Evolutionary conservation across 1,139 yeast species (phyloP).

Genomic region (Meyerozyma smithsonii): DNA sequence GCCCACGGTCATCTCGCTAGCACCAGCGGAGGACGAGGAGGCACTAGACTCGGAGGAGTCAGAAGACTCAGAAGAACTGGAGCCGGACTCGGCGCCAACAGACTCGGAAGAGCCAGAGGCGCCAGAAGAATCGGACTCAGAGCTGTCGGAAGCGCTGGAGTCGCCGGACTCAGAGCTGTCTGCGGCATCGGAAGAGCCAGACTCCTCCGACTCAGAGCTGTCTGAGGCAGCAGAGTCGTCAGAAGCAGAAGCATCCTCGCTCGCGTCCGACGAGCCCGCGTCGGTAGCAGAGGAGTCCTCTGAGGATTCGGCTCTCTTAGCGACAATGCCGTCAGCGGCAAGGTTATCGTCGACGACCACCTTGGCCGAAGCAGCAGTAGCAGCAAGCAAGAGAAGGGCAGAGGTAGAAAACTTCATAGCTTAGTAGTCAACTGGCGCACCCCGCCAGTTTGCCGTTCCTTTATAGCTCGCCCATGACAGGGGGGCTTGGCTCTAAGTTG

Average conservation of each 20-base stretch:
- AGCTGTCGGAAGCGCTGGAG: slow-evolving; percentile 1
- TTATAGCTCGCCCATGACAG: background rate
- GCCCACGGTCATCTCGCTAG: background rate
- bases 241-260: background rate
- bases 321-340: background rate
- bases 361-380: background rate
- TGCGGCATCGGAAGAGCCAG: slow-evolving; percentile 1
- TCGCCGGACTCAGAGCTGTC: slow-evolving; percentile 1
- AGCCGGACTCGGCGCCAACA: slow-evolving; percentile 1
- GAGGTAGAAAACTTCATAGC: slow-evolving; percentile 3
- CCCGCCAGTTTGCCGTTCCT: background rate
- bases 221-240: background rate
- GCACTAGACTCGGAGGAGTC: background rate
- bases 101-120: background rate
- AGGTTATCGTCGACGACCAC: background rate
- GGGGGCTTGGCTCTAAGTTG: background rate
- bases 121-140: slow-evolving; percentile 1
- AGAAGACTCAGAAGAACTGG: background rate
- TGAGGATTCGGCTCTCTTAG: slow-evolving; percentile 1
- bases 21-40: background rate
- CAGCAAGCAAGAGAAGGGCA: background rate
- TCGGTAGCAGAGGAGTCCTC: background rate
- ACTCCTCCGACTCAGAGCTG: background rate
- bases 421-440: background rate
- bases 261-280: background rate